Percentiles rank a stretch among this genome's conserved stretches.
phyloP scores from a whole-genome alignment of 2,329 filamentous ascomycete genomes.

The Elsinoe necatrix region DNA sequence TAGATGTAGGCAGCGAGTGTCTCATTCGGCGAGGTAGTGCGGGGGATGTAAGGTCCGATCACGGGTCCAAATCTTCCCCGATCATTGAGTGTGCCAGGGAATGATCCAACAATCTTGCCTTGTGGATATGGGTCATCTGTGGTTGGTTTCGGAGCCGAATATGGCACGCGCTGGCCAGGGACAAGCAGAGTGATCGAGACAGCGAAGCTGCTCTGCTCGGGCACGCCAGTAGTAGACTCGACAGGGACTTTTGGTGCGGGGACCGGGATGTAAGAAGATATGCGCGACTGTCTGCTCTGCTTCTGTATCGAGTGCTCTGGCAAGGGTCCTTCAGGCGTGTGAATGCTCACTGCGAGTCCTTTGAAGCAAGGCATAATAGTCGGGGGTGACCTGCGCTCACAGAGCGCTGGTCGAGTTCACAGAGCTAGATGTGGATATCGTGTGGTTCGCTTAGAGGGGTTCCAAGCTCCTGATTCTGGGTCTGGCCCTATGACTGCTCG shows the following conservation, averaged over 20 bases:
- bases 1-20: conserved; percentile 99
- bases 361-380: conserved; percentile 92
- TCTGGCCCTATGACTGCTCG: background rate
- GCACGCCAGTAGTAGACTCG: conserved; percentile 59
- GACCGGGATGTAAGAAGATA: conserved; percentile 95
- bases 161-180: conserved; percentile 78
- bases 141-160: conserved; percentile 78
- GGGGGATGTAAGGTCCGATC: conserved; percentile 77
- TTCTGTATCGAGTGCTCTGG: conserved; percentile 92
- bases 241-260: conserved; percentile 70
- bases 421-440: background rate
- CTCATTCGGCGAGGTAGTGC: conserved; percentile 89
- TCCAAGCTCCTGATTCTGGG: too few species aligned
- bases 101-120: conserved; percentile 68
- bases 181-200: conserved; percentile 96
- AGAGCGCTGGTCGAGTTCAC: conserved; percentile 1
- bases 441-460: too few species aligned
- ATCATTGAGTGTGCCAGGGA: conserved; percentile 48
- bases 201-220: conserved; percentile 91
- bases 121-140: conserved; percentile 69
- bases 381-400: conserved; percentile 11
- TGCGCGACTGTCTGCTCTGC: conserved; percentile 80
- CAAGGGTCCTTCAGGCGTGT: conserved; percentile 70
- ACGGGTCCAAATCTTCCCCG: conserved; percentile 48
- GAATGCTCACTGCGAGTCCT: conserved; percentile 96